Base-by-base conservation (phyloP, 176 grass and related monocot genomes). In the Urochloa ruziziensis region DNA sequence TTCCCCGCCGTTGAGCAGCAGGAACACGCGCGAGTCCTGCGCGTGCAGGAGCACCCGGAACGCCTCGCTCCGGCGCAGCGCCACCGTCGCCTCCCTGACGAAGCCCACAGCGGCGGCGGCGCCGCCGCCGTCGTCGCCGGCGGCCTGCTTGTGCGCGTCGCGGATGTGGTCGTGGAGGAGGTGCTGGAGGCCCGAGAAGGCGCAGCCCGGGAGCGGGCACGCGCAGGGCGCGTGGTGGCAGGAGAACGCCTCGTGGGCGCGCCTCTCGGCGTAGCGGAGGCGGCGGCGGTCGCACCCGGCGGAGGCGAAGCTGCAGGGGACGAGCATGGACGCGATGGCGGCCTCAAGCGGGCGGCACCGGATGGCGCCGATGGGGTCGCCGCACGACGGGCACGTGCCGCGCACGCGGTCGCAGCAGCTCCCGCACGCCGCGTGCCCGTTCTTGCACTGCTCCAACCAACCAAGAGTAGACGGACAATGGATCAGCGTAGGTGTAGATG, bases 381-480 rank as follows among this genome's bases (percentile, higher is more conserved):
- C 3, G 27, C 46, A 73, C 1, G 10, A 4, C 18, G 30, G 51
- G 32, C 72, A 54, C 10, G 19, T 15, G 5, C 49, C 49, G 19
- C 4, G 2, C 10, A 57, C 3, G 0, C 51, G 49, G 49, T n/a
- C 19, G 32, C 72, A 57, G 72, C 72, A 75, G 48, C 10, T 6
- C 23, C 13, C 8, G 72, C 72, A 74, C 30, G 49, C 72, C 30
- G 48, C 19, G 48, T 74, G 72, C 48, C 72, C 72, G 51, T 16
- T 75, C 72, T 75, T 75, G 72, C 72, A 75, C 72, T 75, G 49
- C 24, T n/a, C n/a, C n/a, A n/a, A n/a, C n/a, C n/a, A n/a, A n/a
- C n/a, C n/a, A n/a, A n/a, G n/a, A n/a, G n/a, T n/a, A n/a, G n/a
- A n/a, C n/a, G n/a, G n/a, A n/a, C n/a, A n/a, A n/a, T n/a, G n/a